These are phyloP conservation scores for Sedum album DNA, from an alignment of 164 flowering plant species.

Conservation along the genomic window DNA sequence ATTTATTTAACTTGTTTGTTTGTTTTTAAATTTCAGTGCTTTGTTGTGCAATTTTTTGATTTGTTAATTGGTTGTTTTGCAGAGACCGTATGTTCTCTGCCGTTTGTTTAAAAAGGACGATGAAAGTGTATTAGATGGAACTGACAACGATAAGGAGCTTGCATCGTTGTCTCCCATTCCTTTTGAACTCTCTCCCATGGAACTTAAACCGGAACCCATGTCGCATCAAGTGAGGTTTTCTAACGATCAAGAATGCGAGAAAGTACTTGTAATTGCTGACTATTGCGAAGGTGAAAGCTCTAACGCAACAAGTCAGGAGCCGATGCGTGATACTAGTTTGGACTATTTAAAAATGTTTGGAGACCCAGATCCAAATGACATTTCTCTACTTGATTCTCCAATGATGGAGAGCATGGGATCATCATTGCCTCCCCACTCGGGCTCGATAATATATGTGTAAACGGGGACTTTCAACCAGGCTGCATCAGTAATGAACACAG, in stretches of 20 bases:
- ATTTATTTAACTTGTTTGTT: background rate
- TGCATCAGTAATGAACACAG: background rate
- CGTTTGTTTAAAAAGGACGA: slow-evolving; percentile 6
- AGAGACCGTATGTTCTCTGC: background rate
- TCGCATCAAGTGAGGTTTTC: background rate
- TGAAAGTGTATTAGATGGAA: background rate
- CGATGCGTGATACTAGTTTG: background rate
- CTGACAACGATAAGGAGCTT: background rate
- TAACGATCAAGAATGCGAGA: background rate
- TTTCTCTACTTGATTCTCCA: background rate
- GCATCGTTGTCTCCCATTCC: slow-evolving; percentile 1
- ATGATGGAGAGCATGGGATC: slow-evolving; percentile 4
- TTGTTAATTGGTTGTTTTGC: background rate
- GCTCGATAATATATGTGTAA: background rate
- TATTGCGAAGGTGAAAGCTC: background rate
- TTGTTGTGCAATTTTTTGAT: background rate
- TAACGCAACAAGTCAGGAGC: background rate
- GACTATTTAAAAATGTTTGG: background rate
- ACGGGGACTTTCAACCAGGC: background rate
- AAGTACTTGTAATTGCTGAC: background rate
- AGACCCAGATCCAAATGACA: background rate
- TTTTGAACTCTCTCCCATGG: background rate
- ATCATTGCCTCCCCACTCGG: background rate
- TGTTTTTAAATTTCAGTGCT: background rate
- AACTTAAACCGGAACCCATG: background rate